Base-by-base conservation (phyloP, 306 rosid genomes). In the Chamaecrista fasciculata region DNA sequence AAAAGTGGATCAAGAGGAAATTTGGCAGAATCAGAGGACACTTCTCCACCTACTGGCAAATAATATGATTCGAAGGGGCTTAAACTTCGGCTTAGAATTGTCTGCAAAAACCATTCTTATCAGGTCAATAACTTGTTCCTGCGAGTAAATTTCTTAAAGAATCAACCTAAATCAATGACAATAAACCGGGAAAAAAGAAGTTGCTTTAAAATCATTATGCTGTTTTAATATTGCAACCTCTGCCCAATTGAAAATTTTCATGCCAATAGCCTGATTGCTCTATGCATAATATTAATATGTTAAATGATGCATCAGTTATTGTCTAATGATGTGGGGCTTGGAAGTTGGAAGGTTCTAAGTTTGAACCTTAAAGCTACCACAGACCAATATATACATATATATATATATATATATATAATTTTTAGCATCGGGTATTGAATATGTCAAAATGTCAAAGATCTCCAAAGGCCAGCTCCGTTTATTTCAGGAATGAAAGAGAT, bases 61-160 rank as follows among this genome's bases (percentile, higher is more conserved):
- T 85, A 95, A 82, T 84, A 95, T 33, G 97, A 84, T 80, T 84
- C 96, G 72, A 94, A 91, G 21, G 90, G 85, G 52, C 67, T 65
- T 63, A 86, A 58, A 70, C 82, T 79, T 76, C 66, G 87, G 71
- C 88, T 76, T 61, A 91, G 80, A 46, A 87, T 79, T 18, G 95
- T 91, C 99, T 95, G 97, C 95, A 85, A 81, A 81, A 84, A 83
- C 74, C 84, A 91, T 81, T 84, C 49, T 65, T 84, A 87, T 80
- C 72, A 73, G 59, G 71, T 86, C 81, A 85, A 72, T 78, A 78
- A 83, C 70, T 73, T 67, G 69, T 52, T 75, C 68, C 28, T 52
- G 71, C 25, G 20, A 70, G 68, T 80, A 76, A 52, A 67, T 83
- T 79, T 74, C 81, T 78, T 61, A 46, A 81, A 72, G 78, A 68